A percentile compares a stretch with the other conserved stretches of the same genome.
phyloP scores from a whole-genome alignment of 108 stramenopile genomes.

The Skeletonema menzelii region DNA sequence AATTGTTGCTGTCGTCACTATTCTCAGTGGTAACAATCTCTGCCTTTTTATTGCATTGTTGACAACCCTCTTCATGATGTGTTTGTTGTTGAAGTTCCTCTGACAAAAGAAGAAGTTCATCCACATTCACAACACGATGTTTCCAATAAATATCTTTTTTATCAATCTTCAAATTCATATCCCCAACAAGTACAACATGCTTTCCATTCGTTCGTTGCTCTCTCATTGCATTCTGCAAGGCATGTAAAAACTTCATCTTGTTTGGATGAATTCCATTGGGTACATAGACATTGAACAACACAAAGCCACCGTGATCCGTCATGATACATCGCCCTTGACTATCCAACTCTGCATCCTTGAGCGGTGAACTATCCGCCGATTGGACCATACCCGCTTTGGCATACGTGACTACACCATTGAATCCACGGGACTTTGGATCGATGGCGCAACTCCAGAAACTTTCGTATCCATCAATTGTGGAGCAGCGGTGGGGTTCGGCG shows the following conservation, averaged over 20 bases:
- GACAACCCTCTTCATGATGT: slow-evolving; percentile 20
- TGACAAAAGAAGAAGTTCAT: slow-evolving; percentile 56
- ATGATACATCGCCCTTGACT: slow-evolving; percentile 87
- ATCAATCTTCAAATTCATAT: slow-evolving; percentile 81
- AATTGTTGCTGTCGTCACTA: background rate
- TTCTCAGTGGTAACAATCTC: background rate
- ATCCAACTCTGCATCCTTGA: slow-evolving; percentile 71
- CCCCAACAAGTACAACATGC: slow-evolving; percentile 82
- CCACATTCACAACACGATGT: slow-evolving; percentile 54
- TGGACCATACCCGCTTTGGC: slow-evolving; percentile 54
- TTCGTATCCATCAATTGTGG: slow-evolving; percentile 68
- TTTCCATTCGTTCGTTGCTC: slow-evolving; percentile 59
- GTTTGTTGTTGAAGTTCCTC: background rate
- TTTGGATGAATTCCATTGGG: slow-evolving; percentile 60
- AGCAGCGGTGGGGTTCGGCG: slow-evolving; percentile 63
- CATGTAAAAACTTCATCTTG: slow-evolving; percentile 86
- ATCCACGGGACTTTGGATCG: slow-evolving; percentile 57
- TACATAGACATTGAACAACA: slow-evolving; percentile 93
- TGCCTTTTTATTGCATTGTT: background rate
- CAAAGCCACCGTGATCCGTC: slow-evolving; percentile 90
- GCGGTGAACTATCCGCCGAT: slow-evolving; percentile 57
- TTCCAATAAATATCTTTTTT: slow-evolving; percentile 69
- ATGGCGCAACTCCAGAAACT: slow-evolving; percentile 85
- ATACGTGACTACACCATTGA: slow-evolving; percentile 93
- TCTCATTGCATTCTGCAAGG: slow-evolving; percentile 72